Evolutionary conservation across 2,329 filamentous ascomycete species (phyloP).

Genomic region (Pseudogymnoascus sp.): DNA sequence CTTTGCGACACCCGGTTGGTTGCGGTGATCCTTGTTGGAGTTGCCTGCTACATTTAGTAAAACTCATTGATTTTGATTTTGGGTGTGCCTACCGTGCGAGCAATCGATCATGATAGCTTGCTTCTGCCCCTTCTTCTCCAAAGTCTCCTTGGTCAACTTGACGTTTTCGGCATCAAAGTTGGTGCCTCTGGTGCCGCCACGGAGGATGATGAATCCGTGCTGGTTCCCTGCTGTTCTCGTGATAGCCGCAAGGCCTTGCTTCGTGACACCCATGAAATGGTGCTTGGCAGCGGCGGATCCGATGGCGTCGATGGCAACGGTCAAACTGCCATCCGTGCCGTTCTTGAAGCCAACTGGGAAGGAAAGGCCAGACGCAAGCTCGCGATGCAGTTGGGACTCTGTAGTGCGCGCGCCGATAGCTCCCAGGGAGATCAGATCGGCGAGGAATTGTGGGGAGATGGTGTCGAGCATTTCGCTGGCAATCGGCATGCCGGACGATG

Average conservation of each 20-base stretch:
- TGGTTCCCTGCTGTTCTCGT: constrained; percentile 89
- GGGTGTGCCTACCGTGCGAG: constrained; percentile 65
- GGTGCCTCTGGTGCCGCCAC: constrained; percentile 83
- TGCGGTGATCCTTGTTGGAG: constrained; percentile 94
- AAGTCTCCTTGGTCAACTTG: constrained; percentile 64
- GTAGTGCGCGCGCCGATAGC: constrained; percentile 95
- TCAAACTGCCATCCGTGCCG: constrained; percentile 86
- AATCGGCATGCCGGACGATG: constrained; percentile 85
- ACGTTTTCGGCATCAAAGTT: constrained; percentile 89
- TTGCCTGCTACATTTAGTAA: constrained; percentile 52
- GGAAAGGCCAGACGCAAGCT: constrained; percentile 86
- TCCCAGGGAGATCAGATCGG: constrained; percentile 87
- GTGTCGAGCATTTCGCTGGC: constrained; percentile 98
- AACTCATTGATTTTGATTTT: neutral
- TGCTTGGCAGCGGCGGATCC: constrained; percentile 77
- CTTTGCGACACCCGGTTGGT: constrained; percentile 89
- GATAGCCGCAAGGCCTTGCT: constrained; percentile 92
- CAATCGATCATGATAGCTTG: constrained; percentile 97
- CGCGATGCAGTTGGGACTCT: constrained; percentile 91
- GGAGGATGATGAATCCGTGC: constrained; percentile 93
- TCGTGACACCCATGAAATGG: constrained; percentile 98
- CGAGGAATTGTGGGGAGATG: constrained; percentile 93
- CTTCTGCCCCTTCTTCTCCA: constrained; percentile 75
- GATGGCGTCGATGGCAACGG: constrained; percentile 91
- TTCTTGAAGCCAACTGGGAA: constrained; percentile 99